Base-by-base conservation (phyloP, 805 yeast species). In the Saccharomyces jurei region DNA sequence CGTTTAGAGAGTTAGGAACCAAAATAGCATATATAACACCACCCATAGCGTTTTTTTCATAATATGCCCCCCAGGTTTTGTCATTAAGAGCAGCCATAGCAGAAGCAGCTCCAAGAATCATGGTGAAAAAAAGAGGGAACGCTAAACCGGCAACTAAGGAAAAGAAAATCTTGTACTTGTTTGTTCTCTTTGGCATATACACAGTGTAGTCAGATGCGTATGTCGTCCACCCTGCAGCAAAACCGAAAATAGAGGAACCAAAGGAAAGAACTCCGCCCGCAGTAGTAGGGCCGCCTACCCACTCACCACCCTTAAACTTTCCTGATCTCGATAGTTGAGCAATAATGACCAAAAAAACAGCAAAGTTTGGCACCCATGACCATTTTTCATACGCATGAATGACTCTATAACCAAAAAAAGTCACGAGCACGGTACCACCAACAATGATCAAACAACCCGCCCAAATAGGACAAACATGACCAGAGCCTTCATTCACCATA, bases 171-270 rank as follows among this genome's bases (percentile, higher is more conserved):
- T 75, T 83, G 65, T 63, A 60, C 46, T 81, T 74, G 69, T 79
- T 80, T 59, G 85, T 81, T 66, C 80, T 77, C 62, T 79, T 75
- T 60, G 86, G 87, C 79, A 87, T 88, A 75, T 89, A 90, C 48
- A 85, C 89, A 50, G 96, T 88, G 74, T 90, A 91, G 74, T 90
- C 97, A 52, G 96, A 81, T 47, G 96, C 94, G 64, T 84, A 89
- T n/a, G 96, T 84, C 54, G 95, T 82, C 97, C 97, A 90, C 60
- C 97, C 96, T 54, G 96, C 82, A 50, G 96, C 95, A 66, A 86
- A 90, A 58, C 97, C 97, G 66, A 81, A 90, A 59, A 87, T 70
- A 48, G 94, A 73, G 68, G 89, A 84, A 67, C 96, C 96, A 62
- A 86, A 89, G 21, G 92, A 82, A 52, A 90, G 75, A 25, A 89